A percentile compares a stretch with the other conserved stretches of the same genome.
Evolutionary conservation across 257 asterid species (phyloP).

Genomic region (Solanum pimpinellifolium): DNA sequence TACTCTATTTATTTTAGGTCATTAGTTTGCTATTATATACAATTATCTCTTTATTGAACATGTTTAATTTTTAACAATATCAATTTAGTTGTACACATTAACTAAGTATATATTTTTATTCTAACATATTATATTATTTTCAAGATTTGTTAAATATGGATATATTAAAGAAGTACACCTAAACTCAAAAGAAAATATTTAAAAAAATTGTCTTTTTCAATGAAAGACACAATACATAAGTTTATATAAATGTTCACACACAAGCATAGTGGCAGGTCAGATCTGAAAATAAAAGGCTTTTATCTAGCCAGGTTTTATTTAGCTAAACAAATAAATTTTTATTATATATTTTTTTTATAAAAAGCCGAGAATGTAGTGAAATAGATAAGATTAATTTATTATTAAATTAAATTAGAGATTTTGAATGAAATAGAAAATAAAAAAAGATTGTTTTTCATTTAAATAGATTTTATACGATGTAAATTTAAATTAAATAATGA

Average conservation of each 20-base stretch:
- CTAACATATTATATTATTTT: background rate
- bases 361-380: accelerated
- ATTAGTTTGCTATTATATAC: too few relatives aligned
- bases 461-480: accelerated
- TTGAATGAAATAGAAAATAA: background rate
- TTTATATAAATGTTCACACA: background rate
- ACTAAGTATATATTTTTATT: background rate
- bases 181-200: background rate
- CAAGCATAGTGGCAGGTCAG: background rate
- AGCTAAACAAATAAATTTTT: background rate
- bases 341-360: background rate
- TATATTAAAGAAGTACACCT: background rate
- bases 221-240: background rate
- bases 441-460: background rate
- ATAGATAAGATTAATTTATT: background rate
- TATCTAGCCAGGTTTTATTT: background rate
- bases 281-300: background rate
- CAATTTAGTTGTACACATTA: background rate
- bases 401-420: background rate
- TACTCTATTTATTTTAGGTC: too few relatives aligned
- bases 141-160: background rate
- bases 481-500: background rate
- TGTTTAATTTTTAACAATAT: background rate
- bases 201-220: background rate
- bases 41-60: too few relatives aligned